Evolutionary conservation across 768 basidiomycete species (phyloP).

Genomic region (Boletus bicolor): DNA sequence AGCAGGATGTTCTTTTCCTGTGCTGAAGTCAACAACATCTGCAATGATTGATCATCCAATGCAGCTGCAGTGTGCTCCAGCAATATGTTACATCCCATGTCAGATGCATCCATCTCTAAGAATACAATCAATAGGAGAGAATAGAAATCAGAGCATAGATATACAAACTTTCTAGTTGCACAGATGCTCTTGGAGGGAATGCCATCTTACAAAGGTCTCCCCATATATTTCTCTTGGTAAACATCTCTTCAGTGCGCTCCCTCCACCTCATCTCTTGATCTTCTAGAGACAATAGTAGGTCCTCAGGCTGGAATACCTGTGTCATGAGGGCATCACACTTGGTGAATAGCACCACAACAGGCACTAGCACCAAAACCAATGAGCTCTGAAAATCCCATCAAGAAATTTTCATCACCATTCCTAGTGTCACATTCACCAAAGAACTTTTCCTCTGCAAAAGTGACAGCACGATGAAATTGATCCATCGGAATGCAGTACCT

Average conservation of each 20-base stretch:
- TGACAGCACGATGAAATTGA: background rate
- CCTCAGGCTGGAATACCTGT: background rate
- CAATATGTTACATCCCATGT: background rate
- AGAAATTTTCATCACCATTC: background rate
- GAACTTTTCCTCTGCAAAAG: background rate
- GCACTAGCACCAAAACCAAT: background rate
- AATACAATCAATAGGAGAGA: background rate
- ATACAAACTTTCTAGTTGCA: background rate
- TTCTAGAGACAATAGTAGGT: background rate
- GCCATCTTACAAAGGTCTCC: background rate
- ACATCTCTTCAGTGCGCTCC: background rate
- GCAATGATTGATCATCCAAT: background rate
- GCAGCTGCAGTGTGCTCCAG: background rate
- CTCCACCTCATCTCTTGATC: background rate
- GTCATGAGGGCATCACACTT: background rate
- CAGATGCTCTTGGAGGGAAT: background rate
- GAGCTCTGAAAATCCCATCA: background rate
- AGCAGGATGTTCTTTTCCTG: background rate
- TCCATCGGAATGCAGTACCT: background rate
- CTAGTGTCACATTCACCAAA: background rate
- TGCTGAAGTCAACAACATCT: background rate
- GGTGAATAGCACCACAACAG: background rate
- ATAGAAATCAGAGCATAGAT: background rate
- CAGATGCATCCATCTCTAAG: background rate
- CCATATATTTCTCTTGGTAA: background rate